Evolutionary conservation across 257 asterid genomes (phyloP), one percentile per base, ranked within the genome.

Genomic region (Solanum clarkiae): DNA sequence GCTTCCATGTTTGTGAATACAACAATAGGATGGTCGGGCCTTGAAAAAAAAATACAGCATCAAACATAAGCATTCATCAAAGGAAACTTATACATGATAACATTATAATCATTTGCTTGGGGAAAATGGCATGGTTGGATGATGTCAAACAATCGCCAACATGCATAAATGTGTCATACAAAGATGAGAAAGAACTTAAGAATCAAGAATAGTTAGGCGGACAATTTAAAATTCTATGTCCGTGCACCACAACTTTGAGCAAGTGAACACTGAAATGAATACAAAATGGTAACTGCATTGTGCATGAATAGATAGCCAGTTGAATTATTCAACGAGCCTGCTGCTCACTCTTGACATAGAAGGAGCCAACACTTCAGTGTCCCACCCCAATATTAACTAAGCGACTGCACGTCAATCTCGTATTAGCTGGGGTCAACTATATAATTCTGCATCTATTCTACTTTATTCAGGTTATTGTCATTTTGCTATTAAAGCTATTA

Each of bases 1-100:
- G 51, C 71, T 82, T 89, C 90, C 93, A 90, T 90, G 88, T 80
- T 83, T 22, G 53, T 72, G 85, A 86, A 84, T 74, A 87, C 88
- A 56, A 55, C 86, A 65, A 32, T 47, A 18, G 88, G 84, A 81
- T 86, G 91, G 53, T 77, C 65, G 77, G 74, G 60, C 89, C 93
- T 90, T 69, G 75, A 32, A 17, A 16, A 62, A 68, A 32, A 68
- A 68, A 32, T 14, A 47, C 59, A 74, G 60, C 81, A 74, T 47
- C 59, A 66, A 29, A 47, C n/a, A 65, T 42, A 84, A 24, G 17
- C 36, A 80, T 75, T 68, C 51, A 40, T 44, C 42, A 51, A 16
- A 13, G 75, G 74, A 84, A 80, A 54, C 60, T 77, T 49, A 16
- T 9, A 42, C 45, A 51, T 22, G 62, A 77, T 51, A 77, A 51